phyloP scores from a whole-genome alignment of 352 stramenopile species.

The Globisporangium cederbergense region DNA sequence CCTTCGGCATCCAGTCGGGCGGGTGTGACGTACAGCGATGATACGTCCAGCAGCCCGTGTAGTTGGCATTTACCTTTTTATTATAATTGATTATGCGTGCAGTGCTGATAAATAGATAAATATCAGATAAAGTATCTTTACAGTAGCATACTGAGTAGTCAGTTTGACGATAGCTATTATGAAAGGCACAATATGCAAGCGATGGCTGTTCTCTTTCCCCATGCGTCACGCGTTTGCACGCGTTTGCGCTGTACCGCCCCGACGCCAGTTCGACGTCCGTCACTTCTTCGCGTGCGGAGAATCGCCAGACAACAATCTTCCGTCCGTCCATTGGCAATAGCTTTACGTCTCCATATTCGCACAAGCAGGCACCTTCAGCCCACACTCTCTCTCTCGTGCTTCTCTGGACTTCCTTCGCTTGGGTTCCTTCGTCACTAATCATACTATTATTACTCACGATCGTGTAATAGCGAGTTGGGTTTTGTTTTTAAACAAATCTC shows the following conservation, averaged over 20 bases:
- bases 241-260: not conserved
- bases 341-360: not conserved
- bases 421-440: too few relatives aligned
- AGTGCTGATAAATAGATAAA: not conserved
- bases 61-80: too few relatives aligned
- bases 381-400: not conserved
- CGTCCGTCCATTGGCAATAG: not conserved
- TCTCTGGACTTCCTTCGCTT: not conserved
- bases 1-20: too few relatives aligned
- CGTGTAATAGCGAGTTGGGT: not conserved
- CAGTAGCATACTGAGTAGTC: too few relatives aligned
- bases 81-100: too few relatives aligned
- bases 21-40: too few relatives aligned
- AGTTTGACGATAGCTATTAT: not conserved
- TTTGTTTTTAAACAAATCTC: not conserved
- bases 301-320: not conserved
- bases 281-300: not conserved
- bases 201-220: conserved; percentile 3
- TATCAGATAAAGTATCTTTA: not conserved
- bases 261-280: conserved; percentile 1
- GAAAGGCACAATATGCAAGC: not conserved
- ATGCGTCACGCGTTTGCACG: conserved; percentile 2
- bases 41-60: not conserved
- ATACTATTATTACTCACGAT: not conserved
- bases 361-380: not conserved